Base-by-base conservation (phyloP, 768 basidiomycete genomes). In the Multifurca ochricompacta region DNA sequence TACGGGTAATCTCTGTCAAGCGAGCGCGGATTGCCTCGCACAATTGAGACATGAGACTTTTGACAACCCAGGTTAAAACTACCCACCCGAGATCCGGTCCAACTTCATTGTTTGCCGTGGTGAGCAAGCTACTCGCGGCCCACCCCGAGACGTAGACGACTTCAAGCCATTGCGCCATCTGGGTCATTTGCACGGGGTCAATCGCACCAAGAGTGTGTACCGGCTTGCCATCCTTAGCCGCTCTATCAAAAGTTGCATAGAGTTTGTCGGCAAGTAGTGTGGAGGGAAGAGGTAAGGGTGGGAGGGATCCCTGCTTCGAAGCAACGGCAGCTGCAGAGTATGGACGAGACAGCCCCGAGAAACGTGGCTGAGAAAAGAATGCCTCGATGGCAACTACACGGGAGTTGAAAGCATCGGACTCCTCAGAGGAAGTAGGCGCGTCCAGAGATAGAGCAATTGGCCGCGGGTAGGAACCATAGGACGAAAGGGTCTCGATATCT, bases 101-200 rank as follows among this genome's bases (percentile, higher is more conserved):
- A 54, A 93, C 87, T 70, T 94, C 90, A 67, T 92, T 94, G 66
- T 83, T 87, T 7, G 84, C 89, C 2, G 92, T 93, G 4, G 92
- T 93, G 48, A 95, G 72, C 44, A 92, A 76, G 60, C 87, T 91
- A 40, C 86, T 88, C 23, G 82, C 77, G 13, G 89, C 91, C 92
- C 92, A 95, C 9, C 94, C 93, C 46, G 87, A 89, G n/a, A 97
- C 74, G 63, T 97, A 97, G 3, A 92, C 80, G 31, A 87, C 83
- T 65, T 96, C 87, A 63, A 90, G 87, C 63, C 88, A 78, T 48
- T 72, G 73, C 7, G 90, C 93, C 88, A 91, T 91, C 71, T 96
- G 92, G 0, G 90, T 92, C 87, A 93, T 90, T 71, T 91, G 92
- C 13, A 93, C 80, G 0, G 92, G 91, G 66, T 96, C 94, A 58